phyloP scores from a whole-genome alignment of 2,329 filamentous ascomycete genomes.

The Penicillium vulpinum region DNA sequence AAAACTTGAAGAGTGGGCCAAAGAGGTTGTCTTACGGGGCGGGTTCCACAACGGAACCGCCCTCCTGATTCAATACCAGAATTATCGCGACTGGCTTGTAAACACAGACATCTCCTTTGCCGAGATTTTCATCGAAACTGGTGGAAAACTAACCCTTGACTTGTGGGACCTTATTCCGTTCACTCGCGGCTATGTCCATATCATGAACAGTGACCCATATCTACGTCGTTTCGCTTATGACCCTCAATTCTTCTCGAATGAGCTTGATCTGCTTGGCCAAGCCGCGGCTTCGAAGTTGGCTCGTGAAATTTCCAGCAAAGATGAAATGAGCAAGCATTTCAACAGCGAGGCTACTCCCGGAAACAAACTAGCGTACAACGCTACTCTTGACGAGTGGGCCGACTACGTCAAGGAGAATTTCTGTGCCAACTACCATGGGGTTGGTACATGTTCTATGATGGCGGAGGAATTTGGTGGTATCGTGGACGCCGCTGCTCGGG shows the following conservation, averaged over 20 bases:
- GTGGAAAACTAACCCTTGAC: conserved; percentile 26
- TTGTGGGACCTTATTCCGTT: conserved; percentile 34
- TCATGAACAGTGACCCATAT: conserved; percentile 28
- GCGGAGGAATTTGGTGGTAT: conserved; percentile 33
- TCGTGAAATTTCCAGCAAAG: conserved; percentile 21
- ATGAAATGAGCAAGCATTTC: conserved; percentile 21
- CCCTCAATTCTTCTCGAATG: conserved; percentile 30
- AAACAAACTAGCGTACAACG: conserved; percentile 13
- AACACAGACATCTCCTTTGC: conserved; percentile 28
- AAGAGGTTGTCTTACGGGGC: conserved; percentile 25
- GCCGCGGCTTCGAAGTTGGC: conserved; percentile 30
- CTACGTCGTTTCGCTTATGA: conserved; percentile 24
- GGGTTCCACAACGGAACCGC: conserved; percentile 30
- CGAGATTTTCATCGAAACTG: conserved; percentile 32
- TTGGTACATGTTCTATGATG: conserved; percentile 38
- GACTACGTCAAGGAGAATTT: conserved; percentile 27
- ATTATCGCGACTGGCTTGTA: conserved; percentile 30
- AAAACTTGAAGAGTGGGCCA: conserved; percentile 30
- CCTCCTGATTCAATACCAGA: conserved; percentile 27
- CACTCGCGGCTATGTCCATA: conserved; percentile 28
- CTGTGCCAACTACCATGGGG: conserved; percentile 33
- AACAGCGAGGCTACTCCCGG: conserved; percentile 21
- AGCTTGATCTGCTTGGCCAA: conserved; percentile 30
- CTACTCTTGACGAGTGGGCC: conserved; percentile 25
- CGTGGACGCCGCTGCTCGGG: conserved; percentile 30